These are phyloP conservation scores for Lodderomyces pseudojiufengensis DNA, from an alignment of 1,139 yeast genomes.

Conservation along the genomic window DNA sequence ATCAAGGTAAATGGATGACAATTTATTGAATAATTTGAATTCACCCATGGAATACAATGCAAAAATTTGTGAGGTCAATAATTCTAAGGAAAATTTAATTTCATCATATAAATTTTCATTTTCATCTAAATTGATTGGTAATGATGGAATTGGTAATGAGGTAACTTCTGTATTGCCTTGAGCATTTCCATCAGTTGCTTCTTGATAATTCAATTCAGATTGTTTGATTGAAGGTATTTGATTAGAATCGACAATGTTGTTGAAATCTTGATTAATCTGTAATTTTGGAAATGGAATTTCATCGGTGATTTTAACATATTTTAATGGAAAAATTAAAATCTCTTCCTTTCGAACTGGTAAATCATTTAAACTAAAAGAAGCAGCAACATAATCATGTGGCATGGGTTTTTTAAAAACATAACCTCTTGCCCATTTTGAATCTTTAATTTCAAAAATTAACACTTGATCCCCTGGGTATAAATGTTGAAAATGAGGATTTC, in stretches of 20 bases:
- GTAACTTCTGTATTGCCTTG: not conserved
- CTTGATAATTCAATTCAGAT: constrained; percentile 34
- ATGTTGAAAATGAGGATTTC: constrained; percentile 44
- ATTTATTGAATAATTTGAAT: constrained; percentile 54
- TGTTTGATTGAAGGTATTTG: constrained; percentile 43
- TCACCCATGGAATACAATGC: constrained; percentile 71
- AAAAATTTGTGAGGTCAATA: constrained; percentile 61
- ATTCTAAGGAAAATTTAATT: constrained; percentile 52
- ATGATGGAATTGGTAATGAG: constrained; percentile 41
- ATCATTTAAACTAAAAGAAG: constrained; percentile 57
- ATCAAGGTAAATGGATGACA: constrained; percentile 51
- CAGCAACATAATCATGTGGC: constrained; percentile 65
- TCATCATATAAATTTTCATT: constrained; percentile 48
- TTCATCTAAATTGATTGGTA: constrained; percentile 43
- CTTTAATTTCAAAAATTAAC: constrained; percentile 66
- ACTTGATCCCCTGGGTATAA: constrained; percentile 81
- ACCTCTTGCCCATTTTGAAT: constrained; percentile 75
- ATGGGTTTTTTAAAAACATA: constrained; percentile 61
- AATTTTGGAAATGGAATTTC: constrained; percentile 27
- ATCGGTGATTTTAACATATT: constrained; percentile 41
- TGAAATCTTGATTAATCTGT: constrained; percentile 29
- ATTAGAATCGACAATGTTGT: constrained; percentile 27
- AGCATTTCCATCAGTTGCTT: constrained; percentile 25
- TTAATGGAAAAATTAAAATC: constrained; percentile 60
- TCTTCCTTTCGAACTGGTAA: constrained; percentile 52